Evolutionary conservation across 441 rosid genomes (phyloP).

Genomic region (Syzygium syzygioides): DNA sequence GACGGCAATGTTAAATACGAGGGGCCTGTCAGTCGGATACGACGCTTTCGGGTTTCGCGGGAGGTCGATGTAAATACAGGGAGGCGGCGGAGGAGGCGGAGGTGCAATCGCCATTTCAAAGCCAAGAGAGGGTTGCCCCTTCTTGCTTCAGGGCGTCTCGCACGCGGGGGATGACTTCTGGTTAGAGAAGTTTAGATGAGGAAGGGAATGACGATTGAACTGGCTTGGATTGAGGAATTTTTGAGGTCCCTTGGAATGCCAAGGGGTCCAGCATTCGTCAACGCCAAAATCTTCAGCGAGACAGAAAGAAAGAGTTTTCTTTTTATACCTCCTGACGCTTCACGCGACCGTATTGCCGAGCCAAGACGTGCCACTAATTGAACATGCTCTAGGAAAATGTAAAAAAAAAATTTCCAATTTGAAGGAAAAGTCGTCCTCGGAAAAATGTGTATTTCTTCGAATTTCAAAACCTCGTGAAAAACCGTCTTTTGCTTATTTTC

Average conservation of each 20-base stretch:
- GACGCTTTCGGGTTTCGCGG: background rate
- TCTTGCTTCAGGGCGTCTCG: background rate
- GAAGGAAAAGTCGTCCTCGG: background rate
- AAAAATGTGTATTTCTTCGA: background rate
- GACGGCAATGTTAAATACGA: too few species aligned
- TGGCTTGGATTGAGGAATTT: too few species aligned
- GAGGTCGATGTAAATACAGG: background rate
- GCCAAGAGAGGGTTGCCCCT: background rate
- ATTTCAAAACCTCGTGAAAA: background rate
- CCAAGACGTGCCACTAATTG: background rate
- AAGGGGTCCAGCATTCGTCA: background rate
- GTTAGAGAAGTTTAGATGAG: background rate
- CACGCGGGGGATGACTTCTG: background rate
- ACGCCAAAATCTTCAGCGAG: background rate
- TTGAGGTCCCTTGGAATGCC: too few species aligned
- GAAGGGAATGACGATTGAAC: background rate
- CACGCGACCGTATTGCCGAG: background rate
- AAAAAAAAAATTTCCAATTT: background rate
- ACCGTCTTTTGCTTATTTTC: background rate
- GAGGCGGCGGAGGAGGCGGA: background rate
- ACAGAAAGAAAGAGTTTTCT: background rate
- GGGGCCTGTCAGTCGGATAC: background rate
- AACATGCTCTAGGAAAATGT: background rate
- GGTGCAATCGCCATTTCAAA: background rate
- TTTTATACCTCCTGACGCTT: background rate